Evolutionary conservation across 169 alveolate genomes (phyloP).

Genomic region (Cryptosporidium felis): DNA sequence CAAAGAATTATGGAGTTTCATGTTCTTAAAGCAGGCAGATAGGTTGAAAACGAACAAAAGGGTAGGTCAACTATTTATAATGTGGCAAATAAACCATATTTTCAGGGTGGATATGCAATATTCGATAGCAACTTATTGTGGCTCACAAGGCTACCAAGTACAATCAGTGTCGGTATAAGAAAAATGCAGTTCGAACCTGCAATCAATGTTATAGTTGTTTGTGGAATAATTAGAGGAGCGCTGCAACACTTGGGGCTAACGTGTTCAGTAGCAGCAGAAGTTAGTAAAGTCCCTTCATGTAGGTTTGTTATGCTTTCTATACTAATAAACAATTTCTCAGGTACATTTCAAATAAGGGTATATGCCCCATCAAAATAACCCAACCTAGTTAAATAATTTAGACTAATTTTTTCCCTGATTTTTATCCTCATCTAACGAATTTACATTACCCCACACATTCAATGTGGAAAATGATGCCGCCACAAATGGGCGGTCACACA

Average conservation of each 20-base stretch:
- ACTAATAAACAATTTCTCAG: neutral
- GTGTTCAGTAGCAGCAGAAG: constrained; percentile 77
- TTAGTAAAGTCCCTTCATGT: constrained; percentile 72
- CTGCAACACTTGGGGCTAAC: constrained; percentile 74
- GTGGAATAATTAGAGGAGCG: constrained; percentile 79
- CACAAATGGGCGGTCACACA: neutral
- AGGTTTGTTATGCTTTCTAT: constrained; percentile 18
- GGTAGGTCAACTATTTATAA: constrained; percentile 7
- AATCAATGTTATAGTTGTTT: constrained; percentile 71
- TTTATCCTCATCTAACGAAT: neutral
- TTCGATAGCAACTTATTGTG: constrained; percentile 73
- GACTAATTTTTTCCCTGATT: neutral
- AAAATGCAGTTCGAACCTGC: constrained; percentile 69
- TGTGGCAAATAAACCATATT: neutral
- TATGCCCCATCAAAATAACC: constrained; percentile 63
- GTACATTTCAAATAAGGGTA: constrained; percentile 64
- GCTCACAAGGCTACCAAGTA: constrained; percentile 70
- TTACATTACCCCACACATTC: constrained; percentile 27
- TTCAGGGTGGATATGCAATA: constrained; percentile 76
- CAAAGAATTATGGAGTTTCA: constrained; percentile 74
- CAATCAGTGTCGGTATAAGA: neutral
- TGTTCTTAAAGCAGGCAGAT: constrained; percentile 78
- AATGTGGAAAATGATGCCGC: constrained; percentile 51
- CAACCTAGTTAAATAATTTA: neutral
- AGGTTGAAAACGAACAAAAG: constrained; percentile 75